Evolutionary conservation across 352 stramenopile genomes (phyloP), one percentile per base, ranked within the genome.

Genomic region (Aphanomyces cochlioides): DNA sequence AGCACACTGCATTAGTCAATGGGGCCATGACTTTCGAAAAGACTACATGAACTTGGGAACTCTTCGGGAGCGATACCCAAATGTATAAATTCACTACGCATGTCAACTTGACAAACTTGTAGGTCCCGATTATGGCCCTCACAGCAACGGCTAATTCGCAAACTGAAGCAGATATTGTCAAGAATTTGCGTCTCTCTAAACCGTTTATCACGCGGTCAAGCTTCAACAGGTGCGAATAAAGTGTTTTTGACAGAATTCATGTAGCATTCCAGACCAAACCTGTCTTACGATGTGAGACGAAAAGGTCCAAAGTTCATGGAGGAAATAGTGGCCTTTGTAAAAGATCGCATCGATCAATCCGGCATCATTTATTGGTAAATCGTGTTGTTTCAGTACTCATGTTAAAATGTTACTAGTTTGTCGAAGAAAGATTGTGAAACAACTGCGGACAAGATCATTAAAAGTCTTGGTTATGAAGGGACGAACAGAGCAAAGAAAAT

Each of bases 11-110:
- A 95, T 99, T 67, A 97, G 87, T 66, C 90, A 96, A 73, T 99
- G 97, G 98, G 97, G 97, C 21, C 97, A 99, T 76, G 98, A 99
- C 75, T 99, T 99, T 75, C 84, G 98, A 12, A 98, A 97, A 72
- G 97, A 98, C 74, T 99, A 99, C 77, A 90, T 98, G 72, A 87
- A 93, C 60, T 78, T 99, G 21, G 84, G 89, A 5, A 82, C 83
- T 17, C 78, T 99, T 13, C 84, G 97, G 54, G 77, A 76, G 13
- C 89, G 98, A 21, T 99, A 98, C 70, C 93, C 93, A 10, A 90
- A 88, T 69, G 93, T 98, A 66, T 59, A 77, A 75, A 56, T 58
- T 37, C 38, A 61, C 28, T 60, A n/a, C 65, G 28, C 28, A 28
- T 28, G 28, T 40, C 13, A 10, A n/a, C 17, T 72, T 72, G 34